Percentiles rank a stretch among this genome's conserved stretches.
These are phyloP conservation scores for Lentinula sp. DNA, from an alignment of 768 basidiomycete genomes.

Conservation along the genomic window DNA sequence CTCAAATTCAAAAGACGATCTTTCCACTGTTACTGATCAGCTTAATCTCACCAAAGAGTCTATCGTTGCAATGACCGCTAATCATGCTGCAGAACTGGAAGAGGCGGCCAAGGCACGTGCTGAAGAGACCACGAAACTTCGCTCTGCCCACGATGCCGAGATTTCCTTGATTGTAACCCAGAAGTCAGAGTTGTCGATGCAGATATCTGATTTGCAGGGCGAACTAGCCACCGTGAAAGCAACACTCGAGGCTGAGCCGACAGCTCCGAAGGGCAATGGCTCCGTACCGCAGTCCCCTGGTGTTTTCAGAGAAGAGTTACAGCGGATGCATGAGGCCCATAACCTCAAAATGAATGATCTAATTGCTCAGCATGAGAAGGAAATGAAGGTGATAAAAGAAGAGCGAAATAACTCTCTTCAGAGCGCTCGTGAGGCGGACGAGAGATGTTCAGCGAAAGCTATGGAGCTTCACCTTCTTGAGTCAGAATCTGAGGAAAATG, in stretches of 20 bases:
- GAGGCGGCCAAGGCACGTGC: conserved; percentile 64
- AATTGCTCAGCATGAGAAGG: conserved; percentile 60
- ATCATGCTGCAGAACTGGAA: conserved; percentile 70
- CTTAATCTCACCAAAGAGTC: conserved; percentile 66
- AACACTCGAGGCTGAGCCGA: conserved; percentile 39
- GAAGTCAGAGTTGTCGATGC: conserved; percentile 56
- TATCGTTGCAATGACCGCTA: conserved; percentile 61
- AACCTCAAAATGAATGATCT: conserved; percentile 75
- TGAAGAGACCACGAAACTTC: conserved; percentile 64
- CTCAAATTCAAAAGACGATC: conserved; percentile 61
- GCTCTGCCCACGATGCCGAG: conserved; percentile 55
- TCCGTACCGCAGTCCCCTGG: conserved; percentile 33
- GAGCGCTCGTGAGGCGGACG: conserved; percentile 48
- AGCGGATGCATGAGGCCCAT: conserved; percentile 78
- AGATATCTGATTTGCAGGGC: conserved; percentile 71
- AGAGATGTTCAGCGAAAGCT: conserved; percentile 59
- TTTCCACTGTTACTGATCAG: conserved; percentile 57
- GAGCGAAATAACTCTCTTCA: conserved; percentile 49
- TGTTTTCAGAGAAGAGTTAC: conserved; percentile 73
- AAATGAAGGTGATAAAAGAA: conserved; percentile 42
- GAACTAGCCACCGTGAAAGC: conserved; percentile 67
- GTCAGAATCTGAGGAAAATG: conserved; percentile 70
- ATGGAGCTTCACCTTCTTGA: conserved; percentile 83
- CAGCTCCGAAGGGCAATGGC: conserved; percentile 54
- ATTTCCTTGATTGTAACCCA: conserved; percentile 46